Base-by-base conservation (phyloP, 1,139 yeast genomes). In the Taiozyma sp. region DNA sequence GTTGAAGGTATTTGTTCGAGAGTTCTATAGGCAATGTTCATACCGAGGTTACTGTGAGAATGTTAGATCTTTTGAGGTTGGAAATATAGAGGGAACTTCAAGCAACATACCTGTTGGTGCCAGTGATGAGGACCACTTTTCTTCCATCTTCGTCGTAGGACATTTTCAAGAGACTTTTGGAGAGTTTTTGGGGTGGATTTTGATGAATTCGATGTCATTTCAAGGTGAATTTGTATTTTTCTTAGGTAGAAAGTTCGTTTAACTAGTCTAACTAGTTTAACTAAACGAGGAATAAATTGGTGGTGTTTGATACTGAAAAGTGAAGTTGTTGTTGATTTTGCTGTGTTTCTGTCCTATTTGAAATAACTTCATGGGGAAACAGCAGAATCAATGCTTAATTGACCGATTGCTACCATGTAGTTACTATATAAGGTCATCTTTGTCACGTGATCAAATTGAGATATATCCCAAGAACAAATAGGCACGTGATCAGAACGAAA, bases 11-110 rank as follows among this genome's bases (percentile, higher is more conserved):
- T 67, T 48, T 79, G 75, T 49, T 83, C 85, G 19, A 93, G 74
- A 36, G 93, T 71, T 48, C 97, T 75, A 64, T 85, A 83, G 12
- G 95, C 96, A 43, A 91, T 86, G 60, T 89, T 87, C 57, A 87
- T 73, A 4, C 99, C 99, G 23, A 93, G 78, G 64, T 87, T 89
- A 59, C 96, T 86, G 40, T 27, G 40, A 27, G 47, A 42, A 34
- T 47, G 50, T 43, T 23, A 27, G 16, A 28, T 8, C 9, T 28
- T 27, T 9, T 27, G 14, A 24, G n/a, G 3, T 19, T 19, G 19
- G 19, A 19, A 19, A 19, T 19, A 19, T 19, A 19, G 19, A 19
- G 19, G 2, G 19, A 19, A 19, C 19, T 19, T 19, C 23, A 16
- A 16, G 19, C 5, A 24, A 45, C 55, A 50, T 59, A 71, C 74